phyloP scores from a whole-genome alignment of 495 filamentous ascomycete genomes.

The Lophiotrema nucula region DNA sequence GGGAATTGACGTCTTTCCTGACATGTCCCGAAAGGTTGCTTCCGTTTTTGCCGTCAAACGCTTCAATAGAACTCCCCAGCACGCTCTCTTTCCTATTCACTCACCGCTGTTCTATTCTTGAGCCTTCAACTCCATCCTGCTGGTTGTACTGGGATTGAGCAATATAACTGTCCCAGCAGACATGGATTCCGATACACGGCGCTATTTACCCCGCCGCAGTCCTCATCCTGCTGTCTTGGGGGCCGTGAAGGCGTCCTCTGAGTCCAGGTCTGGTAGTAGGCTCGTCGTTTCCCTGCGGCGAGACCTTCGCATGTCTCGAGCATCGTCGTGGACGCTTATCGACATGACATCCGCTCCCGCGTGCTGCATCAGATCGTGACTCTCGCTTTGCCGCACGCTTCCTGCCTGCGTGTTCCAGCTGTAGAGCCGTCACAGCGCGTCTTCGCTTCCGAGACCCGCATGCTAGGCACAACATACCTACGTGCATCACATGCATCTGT shows the following conservation, averaged over 20 bases:
- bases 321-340: constrained; percentile 8
- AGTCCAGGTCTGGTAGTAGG: not conserved
- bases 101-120: constrained; percentile 36
- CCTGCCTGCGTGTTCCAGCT: not conserved
- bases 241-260: constrained; percentile 5
- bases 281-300: not conserved
- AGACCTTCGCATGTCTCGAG: not conserved
- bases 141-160: constrained; percentile 13
- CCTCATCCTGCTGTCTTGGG: constrained; percentile 4
- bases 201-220: constrained; percentile 22
- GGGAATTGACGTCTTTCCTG: not conserved
- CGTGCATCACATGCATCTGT: constrained; percentile 31
- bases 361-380: constrained; percentile 19
- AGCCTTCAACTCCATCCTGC: constrained; percentile 10
- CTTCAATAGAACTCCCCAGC: not conserved
- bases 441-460: constrained; percentile 27
- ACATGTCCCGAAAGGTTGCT: not conserved
- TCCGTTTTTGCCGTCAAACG: constrained; percentile 22
- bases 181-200: constrained; percentile 27
- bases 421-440: constrained; percentile 18
- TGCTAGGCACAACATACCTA: constrained; percentile 31
- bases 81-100: too few relatives aligned
- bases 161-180: constrained; percentile 26
- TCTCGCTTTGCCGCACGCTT: not conserved
- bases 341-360: constrained; percentile 5